Evolutionary conservation across 177 flowering plant genomes (phyloP), one percentile per base, ranked within the genome.

Genomic region (Vitis hybrid): DNA sequence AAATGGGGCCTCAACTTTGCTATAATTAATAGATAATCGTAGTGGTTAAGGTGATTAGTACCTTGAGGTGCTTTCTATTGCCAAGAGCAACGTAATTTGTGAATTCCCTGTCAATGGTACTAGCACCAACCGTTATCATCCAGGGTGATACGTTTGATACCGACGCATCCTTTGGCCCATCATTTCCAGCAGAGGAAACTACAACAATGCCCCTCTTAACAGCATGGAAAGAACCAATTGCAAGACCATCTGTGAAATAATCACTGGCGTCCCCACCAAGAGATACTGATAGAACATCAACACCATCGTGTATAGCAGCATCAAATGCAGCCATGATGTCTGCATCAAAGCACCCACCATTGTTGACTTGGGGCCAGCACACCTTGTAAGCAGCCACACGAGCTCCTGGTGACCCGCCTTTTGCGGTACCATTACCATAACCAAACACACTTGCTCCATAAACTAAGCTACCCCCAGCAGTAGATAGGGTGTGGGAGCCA

Each of bases 331-430:
- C 83, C 26, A 84, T 1, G 51, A 78, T 66, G 32, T 78, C 80
- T 0, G 83, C 21, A n/a, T 55, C 77, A 12, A 11, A n/a, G 63
- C 86, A 81, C 1, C 10, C 14, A 14, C 4, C 4, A 23, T 19
- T 61, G 2, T n/a, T 58, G 6, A 59, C 13, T 0, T 56, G 65
- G 0, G 56, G 54, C 78, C 79, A 76, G 55, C 83, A 80, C 0
- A 78, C 85, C 71, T 80, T 84, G 76, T 84, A 84, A 1, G 80
- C 74, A 1, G 83, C 87, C 15, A 80, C 73, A 49, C 87, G 71
- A 0, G 87, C 80, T 4, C 34, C 61, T 1, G 87, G 81, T 2
- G 85, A 70, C 4, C 83, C 83, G 0, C 87, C 87, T 50, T 66
- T 80, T 0, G 82, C 83, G 0, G 81, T 80, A 2, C 85, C 87